Percentiles rank a stretch among this genome's conserved stretches.
Evolutionary conservation across 257 asterid genomes (phyloP).

Genomic region (Eucommia ulmoides): DNA sequence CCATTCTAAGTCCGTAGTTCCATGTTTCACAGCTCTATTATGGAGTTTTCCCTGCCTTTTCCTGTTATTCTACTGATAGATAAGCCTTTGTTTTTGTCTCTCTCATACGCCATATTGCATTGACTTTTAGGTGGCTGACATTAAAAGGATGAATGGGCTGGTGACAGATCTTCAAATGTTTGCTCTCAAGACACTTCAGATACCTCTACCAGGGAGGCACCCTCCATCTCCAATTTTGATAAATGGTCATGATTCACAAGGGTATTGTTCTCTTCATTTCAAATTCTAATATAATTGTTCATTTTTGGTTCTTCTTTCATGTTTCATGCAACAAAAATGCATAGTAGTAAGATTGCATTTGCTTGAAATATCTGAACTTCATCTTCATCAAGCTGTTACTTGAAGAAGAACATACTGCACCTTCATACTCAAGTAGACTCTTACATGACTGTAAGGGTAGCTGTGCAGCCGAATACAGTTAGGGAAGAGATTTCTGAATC

Average conservation of each 20-base stretch:
- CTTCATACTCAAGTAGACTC: too few species aligned
- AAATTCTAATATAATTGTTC: too few species aligned
- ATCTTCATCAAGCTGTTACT: too few species aligned
- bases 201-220: constrained; percentile 85
- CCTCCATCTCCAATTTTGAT: constrained; percentile 58
- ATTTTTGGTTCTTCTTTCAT: too few species aligned
- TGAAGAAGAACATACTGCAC: too few species aligned
- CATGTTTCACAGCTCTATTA: background rate
- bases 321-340: too few species aligned
- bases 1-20: background rate
- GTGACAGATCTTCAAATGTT: constrained; percentile 89
- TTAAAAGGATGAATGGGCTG: constrained; percentile 75
- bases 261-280: too few species aligned
- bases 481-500: too few species aligned
- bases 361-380: too few species aligned
- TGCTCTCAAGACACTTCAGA: constrained; percentile 69
- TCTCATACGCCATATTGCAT: background rate
- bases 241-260: constrained; percentile 28
- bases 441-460: too few species aligned
- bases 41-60: background rate
- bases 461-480: too few species aligned
- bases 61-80: background rate
- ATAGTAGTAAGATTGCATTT: too few species aligned
- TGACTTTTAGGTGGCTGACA: constrained; percentile 55
- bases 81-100: background rate